Evolutionary conservation across 192 early-diverging fungal species (phyloP).

Genomic region (Podila clonocystis): DNA sequence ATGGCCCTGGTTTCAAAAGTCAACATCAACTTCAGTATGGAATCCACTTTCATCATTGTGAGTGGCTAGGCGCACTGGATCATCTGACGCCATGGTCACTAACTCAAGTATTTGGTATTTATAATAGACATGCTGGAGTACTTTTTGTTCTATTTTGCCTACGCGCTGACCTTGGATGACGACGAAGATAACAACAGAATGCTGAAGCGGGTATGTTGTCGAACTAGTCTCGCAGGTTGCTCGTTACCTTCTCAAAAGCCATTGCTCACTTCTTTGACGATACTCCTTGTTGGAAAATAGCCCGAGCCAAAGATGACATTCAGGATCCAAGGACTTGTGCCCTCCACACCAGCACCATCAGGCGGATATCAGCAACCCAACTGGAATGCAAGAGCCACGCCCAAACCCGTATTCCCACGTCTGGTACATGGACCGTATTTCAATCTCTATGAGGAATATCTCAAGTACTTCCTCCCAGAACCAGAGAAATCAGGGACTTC

Average conservation of each 20-base stretch:
- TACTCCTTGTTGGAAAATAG: constrained; percentile 1
- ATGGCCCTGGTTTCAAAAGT: constrained; percentile 39
- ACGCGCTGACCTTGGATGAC: constrained; percentile 45
- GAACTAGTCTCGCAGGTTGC: not conserved
- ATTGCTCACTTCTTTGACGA: no score
- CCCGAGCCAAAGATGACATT: constrained; percentile 42
- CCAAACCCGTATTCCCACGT: constrained; percentile 18
- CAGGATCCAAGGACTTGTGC: constrained; percentile 20
- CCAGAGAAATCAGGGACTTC: constrained; percentile 6
- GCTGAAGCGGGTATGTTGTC: constrained; percentile 22
- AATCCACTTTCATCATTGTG: not conserved
- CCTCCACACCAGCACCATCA: not conserved
- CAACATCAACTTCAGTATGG: constrained; percentile 51
- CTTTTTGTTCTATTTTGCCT: constrained; percentile 50
- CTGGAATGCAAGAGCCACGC: constrained; percentile 21
- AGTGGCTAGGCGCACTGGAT: no score
- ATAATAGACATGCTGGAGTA: constrained; percentile 51
- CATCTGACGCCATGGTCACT: not conserved
- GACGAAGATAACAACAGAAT: constrained; percentile 38
- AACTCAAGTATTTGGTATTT: not conserved
- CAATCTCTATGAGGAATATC: constrained; percentile 42
- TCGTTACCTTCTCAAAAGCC: no score
- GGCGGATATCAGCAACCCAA: constrained; percentile 7
- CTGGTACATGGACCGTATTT: constrained; percentile 46
- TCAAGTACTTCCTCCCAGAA: constrained; percentile 41